phyloP scores from a whole-genome alignment of 2,329 filamentous ascomycete genomes.

The Graphilbum ipis-grandicollis region DNA sequence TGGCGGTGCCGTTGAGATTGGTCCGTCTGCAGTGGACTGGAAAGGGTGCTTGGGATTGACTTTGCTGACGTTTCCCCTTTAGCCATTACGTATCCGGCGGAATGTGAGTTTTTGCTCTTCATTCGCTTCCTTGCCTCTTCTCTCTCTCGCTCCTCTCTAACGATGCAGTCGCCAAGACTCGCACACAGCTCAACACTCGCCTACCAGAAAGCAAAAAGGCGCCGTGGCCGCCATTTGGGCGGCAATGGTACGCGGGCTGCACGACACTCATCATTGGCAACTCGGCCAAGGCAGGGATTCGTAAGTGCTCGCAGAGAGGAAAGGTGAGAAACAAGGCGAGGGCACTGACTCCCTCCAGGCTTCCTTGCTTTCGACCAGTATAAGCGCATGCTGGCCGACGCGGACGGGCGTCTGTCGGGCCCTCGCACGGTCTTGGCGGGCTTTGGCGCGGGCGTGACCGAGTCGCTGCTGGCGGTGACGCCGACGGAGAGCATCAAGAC shows the following conservation, averaged over 20 bases:
- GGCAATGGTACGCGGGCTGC: constrained; percentile 94
- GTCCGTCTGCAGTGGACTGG: constrained; percentile 22
- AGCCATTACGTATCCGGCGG: constrained; percentile 84
- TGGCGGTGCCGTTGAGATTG: constrained; percentile 90
- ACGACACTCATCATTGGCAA: constrained; percentile 95
- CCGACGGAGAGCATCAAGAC: constrained; percentile 98
- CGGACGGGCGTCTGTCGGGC: constrained; percentile 74
- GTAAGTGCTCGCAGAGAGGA: no score
- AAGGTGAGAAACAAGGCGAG: no score
- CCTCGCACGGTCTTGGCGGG: constrained; percentile 84
- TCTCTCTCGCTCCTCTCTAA: not conserved
- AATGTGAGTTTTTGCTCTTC: constrained; percentile 48
- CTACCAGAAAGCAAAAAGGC: constrained; percentile 71
- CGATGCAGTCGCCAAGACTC: constrained; percentile 68
- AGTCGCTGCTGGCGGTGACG: constrained; percentile 83
- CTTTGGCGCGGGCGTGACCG: constrained; percentile 86
- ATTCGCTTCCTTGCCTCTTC: not conserved
- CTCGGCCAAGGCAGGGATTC: constrained; percentile 86
- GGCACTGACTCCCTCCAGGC: constrained; percentile 25
- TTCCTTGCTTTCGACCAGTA: constrained; percentile 96
- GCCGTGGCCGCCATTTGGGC: constrained; percentile 85
- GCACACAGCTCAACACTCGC: constrained; percentile 78
- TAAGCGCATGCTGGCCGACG: constrained; percentile 66
- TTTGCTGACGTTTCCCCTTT: constrained; percentile 11
- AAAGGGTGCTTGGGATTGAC: not conserved